Base-by-base conservation (phyloP, 1,139 yeast species). In the Candida sojae region DNA sequence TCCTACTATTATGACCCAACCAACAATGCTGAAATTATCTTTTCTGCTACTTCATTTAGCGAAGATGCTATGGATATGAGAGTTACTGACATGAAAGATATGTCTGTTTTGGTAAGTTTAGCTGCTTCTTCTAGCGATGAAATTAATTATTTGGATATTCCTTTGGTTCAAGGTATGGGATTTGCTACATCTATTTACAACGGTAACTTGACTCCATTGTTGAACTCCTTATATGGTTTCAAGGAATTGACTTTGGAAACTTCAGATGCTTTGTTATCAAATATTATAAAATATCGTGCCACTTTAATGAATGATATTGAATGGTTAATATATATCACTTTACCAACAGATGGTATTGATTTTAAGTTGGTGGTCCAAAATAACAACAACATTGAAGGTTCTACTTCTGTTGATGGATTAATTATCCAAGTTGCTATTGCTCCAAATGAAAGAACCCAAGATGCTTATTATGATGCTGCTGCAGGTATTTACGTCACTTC, bases 81-180 rank as follows among this genome's bases (percentile, higher is more conserved):
- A 9, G 74, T 84, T 3, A 58, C 76, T n/a, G 73, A 81, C 11
- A 71, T 80, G 70, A 76, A 75, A 42, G 74, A 78, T 30, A 75
- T 84, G 70, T 84, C 92, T 4, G 85, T 77, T 13, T 66, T 70
- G 32, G 82, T 79, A 10, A 70, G 74, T 3, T 61, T 87, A 46
- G 64, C 80, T 28, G 69, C 75, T 31, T 35, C 56, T 25, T 41
- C 53, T 11, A 38, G 53, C 40, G 55, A 62, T 23, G 58, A 55
- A 1, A 38, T 62, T 28, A 67, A 73, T 51, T 68, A 70, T 46
- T 37, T 76, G 52, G 69, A 70, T 49, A 57, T 73, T 43, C 80
- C 82, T 5, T 57, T 78, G 49, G 80, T 78, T 25, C 87, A 84
- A 62, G 96, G 96, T 52, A 85, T 86, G 88, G 96, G 96, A n/a